Conservation (phyloP, 495 filamentous ascomycete species). For the Glutinoglossum americanum region DNA sequence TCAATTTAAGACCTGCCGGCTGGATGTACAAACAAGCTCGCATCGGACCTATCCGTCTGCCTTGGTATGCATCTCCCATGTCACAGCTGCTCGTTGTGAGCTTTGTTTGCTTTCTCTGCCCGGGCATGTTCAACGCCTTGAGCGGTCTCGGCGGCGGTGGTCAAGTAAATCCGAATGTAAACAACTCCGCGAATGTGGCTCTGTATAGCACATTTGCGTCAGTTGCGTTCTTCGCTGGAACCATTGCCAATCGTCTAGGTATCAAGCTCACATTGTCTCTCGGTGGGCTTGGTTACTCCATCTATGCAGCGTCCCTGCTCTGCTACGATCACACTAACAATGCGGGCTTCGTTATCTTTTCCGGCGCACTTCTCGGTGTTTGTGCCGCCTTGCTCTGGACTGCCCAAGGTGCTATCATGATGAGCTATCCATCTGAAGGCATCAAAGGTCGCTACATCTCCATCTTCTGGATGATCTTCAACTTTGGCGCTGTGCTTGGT, state of each 20-base stretch:
- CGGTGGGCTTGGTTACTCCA: slow-evolving; percentile 24
- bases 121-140: slow-evolving; percentile 26
- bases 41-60: neutral
- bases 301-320: slow-evolving; percentile 15
- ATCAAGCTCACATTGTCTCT: slow-evolving; percentile 22
- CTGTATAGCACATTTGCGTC: slow-evolving; percentile 27
- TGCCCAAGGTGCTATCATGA: slow-evolving; percentile 89
- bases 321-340: neutral
- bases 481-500: slow-evolving; percentile 78
- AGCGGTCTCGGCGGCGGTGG: slow-evolving; percentile 32
- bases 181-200: slow-evolving; percentile 22
- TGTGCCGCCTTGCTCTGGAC: slow-evolving; percentile 17
- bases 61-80: slow-evolving; percentile 4
- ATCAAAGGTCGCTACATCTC: slow-evolving; percentile 78
- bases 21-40: slow-evolving; percentile 3
- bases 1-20: neutral
- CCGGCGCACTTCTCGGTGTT: slow-evolving; percentile 42
- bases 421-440: slow-evolving; percentile 48
- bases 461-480: slow-evolving; percentile 91
- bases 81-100: slow-evolving; percentile 25
- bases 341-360: slow-evolving; percentile 32
- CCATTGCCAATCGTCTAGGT: slow-evolving; percentile 25
- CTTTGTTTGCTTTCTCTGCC: slow-evolving; percentile 13
- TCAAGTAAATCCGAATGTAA: slow-evolving; percentile 19
- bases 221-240: slow-evolving; percentile 31